These are phyloP conservation scores for Yarrowia sp. DNA, from an alignment of 805 yeast genomes.

Conservation along the genomic window DNA sequence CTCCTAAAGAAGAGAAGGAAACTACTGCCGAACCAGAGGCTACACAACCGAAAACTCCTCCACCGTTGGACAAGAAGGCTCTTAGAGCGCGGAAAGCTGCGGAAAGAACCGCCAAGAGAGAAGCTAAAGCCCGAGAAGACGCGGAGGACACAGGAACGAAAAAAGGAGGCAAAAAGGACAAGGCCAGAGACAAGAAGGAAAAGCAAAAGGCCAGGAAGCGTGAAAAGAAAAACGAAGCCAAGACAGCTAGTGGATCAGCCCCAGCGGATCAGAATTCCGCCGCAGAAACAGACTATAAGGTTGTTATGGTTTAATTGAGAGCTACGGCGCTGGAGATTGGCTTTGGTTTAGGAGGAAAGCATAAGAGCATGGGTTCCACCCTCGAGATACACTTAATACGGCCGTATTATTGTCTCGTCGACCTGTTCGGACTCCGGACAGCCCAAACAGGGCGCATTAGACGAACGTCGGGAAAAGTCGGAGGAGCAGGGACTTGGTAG, in stretches of 20 bases:
- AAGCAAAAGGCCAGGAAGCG: conserved; percentile 32
- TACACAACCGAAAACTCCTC: background rate
- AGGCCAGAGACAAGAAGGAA: conserved; percentile 33
- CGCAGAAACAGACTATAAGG: background rate
- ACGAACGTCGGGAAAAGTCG: too few species aligned
- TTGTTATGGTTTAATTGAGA: conserved; percentile 12
- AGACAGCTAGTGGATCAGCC: background rate
- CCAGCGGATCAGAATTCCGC: background rate
- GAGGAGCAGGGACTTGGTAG: too few species aligned
- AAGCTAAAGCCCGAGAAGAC: background rate
- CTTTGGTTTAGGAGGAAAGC: too few species aligned
- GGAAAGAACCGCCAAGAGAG: background rate
- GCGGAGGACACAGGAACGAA: background rate
- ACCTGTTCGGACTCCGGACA: too few species aligned
- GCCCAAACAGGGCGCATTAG: too few species aligned
- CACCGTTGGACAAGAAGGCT: background rate
- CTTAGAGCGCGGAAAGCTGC: background rate
- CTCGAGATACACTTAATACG: too few species aligned
- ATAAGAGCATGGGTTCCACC: too few species aligned
- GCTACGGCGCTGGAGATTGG: too few species aligned
- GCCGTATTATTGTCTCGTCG: too few species aligned
- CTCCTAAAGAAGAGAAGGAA: too few species aligned
- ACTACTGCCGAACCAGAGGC: background rate
- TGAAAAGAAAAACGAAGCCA: conserved; percentile 30
- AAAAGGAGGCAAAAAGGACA: conserved; percentile 23